phyloP scores from a whole-genome alignment of 106 monocot genomes.

The Xerophyta viscosa region DNA sequence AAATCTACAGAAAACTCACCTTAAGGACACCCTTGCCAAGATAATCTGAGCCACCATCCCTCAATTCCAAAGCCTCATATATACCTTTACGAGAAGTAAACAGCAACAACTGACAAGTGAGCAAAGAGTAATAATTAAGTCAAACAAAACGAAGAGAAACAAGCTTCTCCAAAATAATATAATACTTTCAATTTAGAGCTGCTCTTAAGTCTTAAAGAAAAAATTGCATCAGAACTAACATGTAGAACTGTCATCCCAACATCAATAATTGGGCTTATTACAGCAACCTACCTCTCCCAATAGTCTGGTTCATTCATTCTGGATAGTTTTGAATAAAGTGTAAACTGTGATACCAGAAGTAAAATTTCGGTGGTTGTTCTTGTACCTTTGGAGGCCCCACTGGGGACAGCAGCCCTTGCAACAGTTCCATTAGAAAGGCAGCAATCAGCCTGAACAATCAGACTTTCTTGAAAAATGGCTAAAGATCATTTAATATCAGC shows the following conservation, averaged over 20 bases:
- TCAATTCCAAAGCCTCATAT: constrained; percentile 95
- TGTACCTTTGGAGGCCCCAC: constrained; percentile 91
- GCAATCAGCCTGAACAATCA: constrained; percentile 47
- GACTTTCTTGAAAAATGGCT: background rate
- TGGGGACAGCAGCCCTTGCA: constrained; percentile 79
- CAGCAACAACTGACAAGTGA: background rate
- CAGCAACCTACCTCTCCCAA: no score
- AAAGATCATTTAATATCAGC: background rate
- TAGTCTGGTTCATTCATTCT: no score
- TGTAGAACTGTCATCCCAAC: no score
- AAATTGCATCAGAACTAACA: no score
- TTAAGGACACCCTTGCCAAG: constrained; percentile 87
- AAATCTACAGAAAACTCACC: no score
- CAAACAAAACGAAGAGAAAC: no score
- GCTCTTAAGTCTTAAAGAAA: no score
- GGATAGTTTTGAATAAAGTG: no score
- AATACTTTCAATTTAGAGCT: no score
- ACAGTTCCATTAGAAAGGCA: constrained; percentile 34
- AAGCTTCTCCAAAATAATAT: no score
- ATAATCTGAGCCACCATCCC: constrained; percentile 93
- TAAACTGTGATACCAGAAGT: background rate
- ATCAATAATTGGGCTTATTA: no score
- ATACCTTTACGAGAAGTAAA: constrained; percentile 27
- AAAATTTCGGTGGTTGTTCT: background rate
- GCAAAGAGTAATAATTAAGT: background rate